Evolutionary conservation across 805 yeast species (phyloP).

Genomic region (Candida peoriensis): DNA sequence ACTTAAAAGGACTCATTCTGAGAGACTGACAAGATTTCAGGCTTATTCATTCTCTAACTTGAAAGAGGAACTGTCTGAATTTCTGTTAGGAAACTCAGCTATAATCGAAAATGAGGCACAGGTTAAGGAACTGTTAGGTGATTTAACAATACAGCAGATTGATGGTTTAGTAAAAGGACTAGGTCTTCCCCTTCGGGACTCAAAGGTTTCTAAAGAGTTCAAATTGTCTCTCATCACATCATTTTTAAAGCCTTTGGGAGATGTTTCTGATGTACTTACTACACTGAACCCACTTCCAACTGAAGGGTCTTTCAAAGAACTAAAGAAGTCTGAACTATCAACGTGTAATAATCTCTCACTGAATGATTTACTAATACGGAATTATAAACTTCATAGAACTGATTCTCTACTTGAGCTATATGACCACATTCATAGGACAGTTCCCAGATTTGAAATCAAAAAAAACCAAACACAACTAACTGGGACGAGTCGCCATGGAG

Average conservation of each 20-base stretch:
- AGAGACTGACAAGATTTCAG: constrained; percentile 21
- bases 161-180: too few relatives aligned
- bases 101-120: not conserved
- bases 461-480: constrained; percentile 7
- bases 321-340: too few relatives aligned
- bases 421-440: constrained; percentile 10
- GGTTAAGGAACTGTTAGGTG: too few relatives aligned
- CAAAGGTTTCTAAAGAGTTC: too few relatives aligned
- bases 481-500: constrained; percentile 19
- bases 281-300: too few relatives aligned
- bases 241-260: too few relatives aligned
- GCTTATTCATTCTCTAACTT: constrained; percentile 15
- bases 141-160: too few relatives aligned
- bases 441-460: constrained; percentile 11
- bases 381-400: constrained; percentile 2
- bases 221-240: too few relatives aligned
- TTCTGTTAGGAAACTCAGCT: not conserved
- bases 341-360: constrained; percentile 7
- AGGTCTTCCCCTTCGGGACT: too few relatives aligned
- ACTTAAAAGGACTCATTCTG: constrained; percentile 7
- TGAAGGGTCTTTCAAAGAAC: too few relatives aligned
- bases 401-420: constrained; percentile 3
- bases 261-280: too few relatives aligned
- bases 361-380: constrained; percentile 10
- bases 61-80: constrained; percentile 14